phyloP scores from a whole-genome alignment of 371 early-diverging fungal genomes.

The Fennellomyces sp. region DNA sequence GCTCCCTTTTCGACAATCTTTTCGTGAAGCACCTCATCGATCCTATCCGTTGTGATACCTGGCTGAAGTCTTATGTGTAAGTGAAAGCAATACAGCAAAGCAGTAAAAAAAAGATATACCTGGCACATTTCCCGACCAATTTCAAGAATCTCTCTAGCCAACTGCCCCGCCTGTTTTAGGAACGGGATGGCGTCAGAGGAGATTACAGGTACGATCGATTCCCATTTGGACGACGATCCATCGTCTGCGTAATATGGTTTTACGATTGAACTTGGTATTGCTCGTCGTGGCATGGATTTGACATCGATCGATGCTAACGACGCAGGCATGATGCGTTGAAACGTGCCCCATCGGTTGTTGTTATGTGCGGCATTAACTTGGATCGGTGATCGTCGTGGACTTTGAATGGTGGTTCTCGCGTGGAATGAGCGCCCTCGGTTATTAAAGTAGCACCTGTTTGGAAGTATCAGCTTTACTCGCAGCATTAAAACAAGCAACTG shows the following conservation, averaged over 20 bases:
- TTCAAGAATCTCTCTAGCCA: constrained; percentile 68
- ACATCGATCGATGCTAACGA: constrained; percentile 33
- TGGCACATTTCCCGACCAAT: constrained; percentile 48
- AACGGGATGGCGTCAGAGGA: constrained; percentile 54
- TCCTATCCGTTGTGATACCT: constrained; percentile 77
- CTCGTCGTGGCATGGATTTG: constrained; percentile 47
- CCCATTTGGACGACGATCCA: constrained; percentile 67
- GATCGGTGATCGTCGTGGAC: neutral
- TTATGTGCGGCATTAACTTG: no score
- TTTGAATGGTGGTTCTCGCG: no score
- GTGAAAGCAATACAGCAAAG: no score
- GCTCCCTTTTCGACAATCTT: constrained; percentile 69
- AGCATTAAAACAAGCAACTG: no score
- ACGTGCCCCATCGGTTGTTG: constrained; percentile 27
- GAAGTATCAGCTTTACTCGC: neutral
- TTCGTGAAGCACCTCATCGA: constrained; percentile 74
- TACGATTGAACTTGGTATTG: constrained; percentile 68
- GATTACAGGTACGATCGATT: constrained; percentile 43
- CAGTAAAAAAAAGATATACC: constrained; percentile 18
- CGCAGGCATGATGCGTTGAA: constrained; percentile 35
- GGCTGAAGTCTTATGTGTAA: constrained; percentile 25
- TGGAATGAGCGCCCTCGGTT: no score
- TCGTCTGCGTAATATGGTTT: constrained; percentile 76
- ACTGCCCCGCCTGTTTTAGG: constrained; percentile 69
- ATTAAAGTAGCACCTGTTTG: neutral